phyloP scores from a whole-genome alignment of 768 basidiomycete species.

The Tylopilus plumbeoviolaceoides region DNA sequence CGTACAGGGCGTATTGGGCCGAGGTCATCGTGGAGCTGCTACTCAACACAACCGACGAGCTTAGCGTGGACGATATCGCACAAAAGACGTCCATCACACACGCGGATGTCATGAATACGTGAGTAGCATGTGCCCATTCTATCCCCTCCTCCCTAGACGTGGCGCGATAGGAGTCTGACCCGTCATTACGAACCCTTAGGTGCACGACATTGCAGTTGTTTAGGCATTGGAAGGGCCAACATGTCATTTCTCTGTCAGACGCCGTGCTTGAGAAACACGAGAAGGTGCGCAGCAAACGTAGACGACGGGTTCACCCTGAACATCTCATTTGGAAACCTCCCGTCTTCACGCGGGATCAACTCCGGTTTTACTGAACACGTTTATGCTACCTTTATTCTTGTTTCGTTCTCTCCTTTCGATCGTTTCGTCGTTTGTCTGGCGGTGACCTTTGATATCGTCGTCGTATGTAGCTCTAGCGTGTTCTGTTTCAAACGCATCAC shows the following conservation, averaged over 20 bases:
- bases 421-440: not conserved
- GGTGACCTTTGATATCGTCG: constrained; percentile 10
- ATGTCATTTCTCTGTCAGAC: constrained; percentile 90
- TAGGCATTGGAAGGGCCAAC: constrained; percentile 93
- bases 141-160: not conserved
- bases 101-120: constrained; percentile 98
- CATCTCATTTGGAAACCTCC: constrained; percentile 93
- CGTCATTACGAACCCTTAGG: constrained; percentile 41
- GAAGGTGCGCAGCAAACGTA: constrained; percentile 74
- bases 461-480: constrained; percentile 21
- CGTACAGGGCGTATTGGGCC: constrained; percentile 96
- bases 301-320: constrained; percentile 75
- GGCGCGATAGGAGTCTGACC: not conserved
- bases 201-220: constrained; percentile 93
- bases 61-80: constrained; percentile 96
- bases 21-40: constrained; percentile 93
- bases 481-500: constrained; percentile 7
- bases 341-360: constrained; percentile 84
- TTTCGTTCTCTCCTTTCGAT: not conserved
- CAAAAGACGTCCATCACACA: constrained; percentile 94
- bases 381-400: not conserved
- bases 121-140: constrained; percentile 34
- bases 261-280: constrained; percentile 88
- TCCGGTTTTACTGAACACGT: constrained; percentile 53
- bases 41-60: constrained; percentile 62